A percentile compares a stretch with the other conserved stretches of the same genome.
Evolutionary conservation across 2,329 filamentous ascomycete species (phyloP).

Genomic region (Massarina eburnea): DNA sequence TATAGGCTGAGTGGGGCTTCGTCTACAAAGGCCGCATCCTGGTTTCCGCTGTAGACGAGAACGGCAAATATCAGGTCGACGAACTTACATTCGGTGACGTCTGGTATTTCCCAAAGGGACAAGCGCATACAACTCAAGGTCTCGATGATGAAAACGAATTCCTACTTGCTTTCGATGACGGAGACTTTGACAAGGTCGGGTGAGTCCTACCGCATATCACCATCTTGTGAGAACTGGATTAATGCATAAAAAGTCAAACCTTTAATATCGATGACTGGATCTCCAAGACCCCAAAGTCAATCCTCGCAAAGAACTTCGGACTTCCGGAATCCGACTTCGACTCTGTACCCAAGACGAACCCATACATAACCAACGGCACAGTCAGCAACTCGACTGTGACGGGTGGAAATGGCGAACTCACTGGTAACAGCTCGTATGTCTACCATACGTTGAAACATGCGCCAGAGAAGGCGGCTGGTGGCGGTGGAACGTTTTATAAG

Average conservation of each 20-base stretch:
- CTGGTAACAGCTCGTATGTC: conserved; percentile 63
- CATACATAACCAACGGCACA: conserved; percentile 64
- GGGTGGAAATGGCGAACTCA: conserved; percentile 52
- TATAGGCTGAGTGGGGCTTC: conserved; percentile 67
- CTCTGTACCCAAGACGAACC: conserved; percentile 58
- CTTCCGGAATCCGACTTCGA: conserved; percentile 62
- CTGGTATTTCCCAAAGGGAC: conserved; percentile 70
- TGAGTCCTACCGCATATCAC: conserved; percentile 37
- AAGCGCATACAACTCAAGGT: conserved; percentile 65
- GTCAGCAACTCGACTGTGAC: conserved; percentile 51
- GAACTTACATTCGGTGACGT: conserved; percentile 64
- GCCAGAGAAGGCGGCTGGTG: conserved; percentile 60
- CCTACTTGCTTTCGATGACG: conserved; percentile 66
- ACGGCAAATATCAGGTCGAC: conserved; percentile 58
- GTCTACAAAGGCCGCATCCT: conserved; percentile 61
- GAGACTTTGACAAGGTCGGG: conserved; percentile 65
- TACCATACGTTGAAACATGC: conserved; percentile 61
- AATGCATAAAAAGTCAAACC: no score
- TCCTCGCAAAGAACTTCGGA: conserved; percentile 71
- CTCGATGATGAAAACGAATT: conserved; percentile 69
- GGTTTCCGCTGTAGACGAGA: conserved; percentile 63
- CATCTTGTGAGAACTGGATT: no score
- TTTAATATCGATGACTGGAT: conserved; percentile 75
- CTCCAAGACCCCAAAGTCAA: conserved; percentile 62
- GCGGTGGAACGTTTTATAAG: conserved; percentile 63